Percentiles rank a stretch among this genome's conserved stretches.
These are phyloP conservation scores for Lizanozyma gosingica DNA, from an alignment of 1,139 yeast genomes.

Conservation along the genomic window DNA sequence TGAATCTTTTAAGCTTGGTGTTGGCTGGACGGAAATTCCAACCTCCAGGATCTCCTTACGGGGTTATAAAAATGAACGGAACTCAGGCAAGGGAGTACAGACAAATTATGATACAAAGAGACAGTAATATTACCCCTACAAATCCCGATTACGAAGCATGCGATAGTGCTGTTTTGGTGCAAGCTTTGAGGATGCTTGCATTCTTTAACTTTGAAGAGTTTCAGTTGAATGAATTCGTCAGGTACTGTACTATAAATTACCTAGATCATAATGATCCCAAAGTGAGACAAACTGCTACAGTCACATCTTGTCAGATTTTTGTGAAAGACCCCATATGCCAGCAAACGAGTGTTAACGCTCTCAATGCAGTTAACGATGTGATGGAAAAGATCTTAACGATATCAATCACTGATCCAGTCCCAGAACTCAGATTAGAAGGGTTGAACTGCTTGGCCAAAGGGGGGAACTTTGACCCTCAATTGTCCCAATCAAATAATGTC, in stretches of 20 bases:
- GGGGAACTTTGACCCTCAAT: conserved; percentile 76
- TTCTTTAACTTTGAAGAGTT: conserved; percentile 68
- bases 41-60: conserved; percentile 84
- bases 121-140: conserved; percentile 38
- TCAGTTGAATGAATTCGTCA: conserved; percentile 78
- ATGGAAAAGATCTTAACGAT: conserved; percentile 71
- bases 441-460: conserved; percentile 55
- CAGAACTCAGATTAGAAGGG: conserved; percentile 77
- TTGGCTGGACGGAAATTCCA: conserved; percentile 74
- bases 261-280: conserved; percentile 72
- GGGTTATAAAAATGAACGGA: conserved; percentile 53
- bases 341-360: conserved; percentile 77
- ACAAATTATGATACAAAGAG: conserved; percentile 61
- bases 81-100: conserved; percentile 70
- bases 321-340: conserved; percentile 74
- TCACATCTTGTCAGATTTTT: conserved; percentile 76
- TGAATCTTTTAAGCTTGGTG: conserved; percentile 69
- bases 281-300: conserved; percentile 77
- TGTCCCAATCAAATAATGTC: conserved; percentile 90
- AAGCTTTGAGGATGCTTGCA: conserved; percentile 66
- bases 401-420: conserved; percentile 83
- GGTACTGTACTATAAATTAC: conserved; percentile 73
- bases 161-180: conserved; percentile 49
- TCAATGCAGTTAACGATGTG: conserved; percentile 79
- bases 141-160: conserved; percentile 27